Percentiles rank a stretch among this genome's conserved stretches.
phyloP scores from a whole-genome alignment of 805 yeast species.

The Saturnispora kantuleensis region DNA sequence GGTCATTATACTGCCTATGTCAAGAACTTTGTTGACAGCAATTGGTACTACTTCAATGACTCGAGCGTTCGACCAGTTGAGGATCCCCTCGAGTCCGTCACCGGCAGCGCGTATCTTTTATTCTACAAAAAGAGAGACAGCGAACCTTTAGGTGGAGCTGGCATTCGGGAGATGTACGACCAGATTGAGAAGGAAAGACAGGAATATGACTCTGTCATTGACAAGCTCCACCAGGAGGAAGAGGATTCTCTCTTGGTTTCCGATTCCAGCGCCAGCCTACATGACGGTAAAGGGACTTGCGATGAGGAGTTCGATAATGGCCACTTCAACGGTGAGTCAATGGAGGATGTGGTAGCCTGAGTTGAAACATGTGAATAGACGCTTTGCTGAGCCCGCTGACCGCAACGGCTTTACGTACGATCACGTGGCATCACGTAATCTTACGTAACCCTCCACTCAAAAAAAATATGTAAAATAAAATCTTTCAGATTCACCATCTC shows the following conservation, averaged over 20 bases:
- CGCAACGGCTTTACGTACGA: no score
- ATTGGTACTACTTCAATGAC: slow-evolving; percentile 91
- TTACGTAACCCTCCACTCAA: background rate
- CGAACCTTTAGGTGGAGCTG: slow-evolving; percentile 38
- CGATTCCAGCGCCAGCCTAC: slow-evolving; percentile 3
- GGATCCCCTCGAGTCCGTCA: slow-evolving; percentile 49
- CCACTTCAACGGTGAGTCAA: no score
- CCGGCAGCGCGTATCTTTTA: slow-evolving; percentile 77
- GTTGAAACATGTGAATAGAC: no score
- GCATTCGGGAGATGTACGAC: slow-evolving; percentile 31
- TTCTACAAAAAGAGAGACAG: slow-evolving; percentile 59
- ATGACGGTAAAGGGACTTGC: background rate
- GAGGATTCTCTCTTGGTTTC: background rate
- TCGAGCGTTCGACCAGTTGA: slow-evolving; percentile 52
- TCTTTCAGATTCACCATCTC: background rate
- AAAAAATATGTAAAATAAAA: background rate
- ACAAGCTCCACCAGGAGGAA: slow-evolving; percentile 3
- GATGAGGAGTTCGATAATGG: background rate
- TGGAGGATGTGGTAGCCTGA: no score
- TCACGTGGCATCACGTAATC: no score
- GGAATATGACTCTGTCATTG: slow-evolving; percentile 6
- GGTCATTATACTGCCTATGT: slow-evolving; percentile 94
- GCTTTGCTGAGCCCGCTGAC: background rate
- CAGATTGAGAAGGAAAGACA: slow-evolving; percentile 26
- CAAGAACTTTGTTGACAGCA: slow-evolving; percentile 60